Evolutionary conservation across 2,329 filamentous ascomycete species (phyloP).

Genomic region (Alternaria rosae): DNA sequence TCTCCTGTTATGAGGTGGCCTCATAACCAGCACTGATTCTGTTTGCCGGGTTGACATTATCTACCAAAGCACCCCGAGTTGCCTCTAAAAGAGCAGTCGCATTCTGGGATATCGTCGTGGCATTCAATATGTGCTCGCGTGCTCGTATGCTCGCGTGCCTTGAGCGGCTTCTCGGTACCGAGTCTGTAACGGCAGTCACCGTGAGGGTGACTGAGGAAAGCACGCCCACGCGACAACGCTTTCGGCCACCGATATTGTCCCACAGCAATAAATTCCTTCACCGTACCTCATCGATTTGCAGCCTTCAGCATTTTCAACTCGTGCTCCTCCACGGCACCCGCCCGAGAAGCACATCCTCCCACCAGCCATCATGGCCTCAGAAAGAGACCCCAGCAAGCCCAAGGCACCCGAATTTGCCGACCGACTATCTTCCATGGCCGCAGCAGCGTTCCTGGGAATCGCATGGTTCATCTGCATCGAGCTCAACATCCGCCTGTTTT

Average conservation of each 20-base stretch:
- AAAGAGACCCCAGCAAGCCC: neutral
- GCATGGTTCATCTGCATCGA: constrained; percentile 51
- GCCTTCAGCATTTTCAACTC: neutral
- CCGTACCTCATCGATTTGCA: neutral
- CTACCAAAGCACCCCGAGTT: neutral
- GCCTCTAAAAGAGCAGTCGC: neutral
- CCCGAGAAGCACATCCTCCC: neutral
- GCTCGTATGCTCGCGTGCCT: neutral
- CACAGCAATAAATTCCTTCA: neutral
- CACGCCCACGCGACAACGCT: neutral
- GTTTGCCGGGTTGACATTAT: neutral
- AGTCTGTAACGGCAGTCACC: neutral
- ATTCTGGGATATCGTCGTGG: neutral
- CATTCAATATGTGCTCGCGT: neutral
- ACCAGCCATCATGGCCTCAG: neutral
- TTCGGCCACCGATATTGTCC: neutral
- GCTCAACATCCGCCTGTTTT: constrained; percentile 51
- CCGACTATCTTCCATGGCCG: constrained; percentile 11
- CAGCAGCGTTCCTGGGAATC: constrained; percentile 26
- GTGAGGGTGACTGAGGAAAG: neutral
- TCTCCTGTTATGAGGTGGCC: neutral
- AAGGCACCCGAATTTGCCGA: neutral
- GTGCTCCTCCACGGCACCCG: neutral
- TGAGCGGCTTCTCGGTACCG: neutral
- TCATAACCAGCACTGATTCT: neutral